phyloP scores from a whole-genome alignment of 805 yeast species.

The Candida pseudoglaebosa region DNA sequence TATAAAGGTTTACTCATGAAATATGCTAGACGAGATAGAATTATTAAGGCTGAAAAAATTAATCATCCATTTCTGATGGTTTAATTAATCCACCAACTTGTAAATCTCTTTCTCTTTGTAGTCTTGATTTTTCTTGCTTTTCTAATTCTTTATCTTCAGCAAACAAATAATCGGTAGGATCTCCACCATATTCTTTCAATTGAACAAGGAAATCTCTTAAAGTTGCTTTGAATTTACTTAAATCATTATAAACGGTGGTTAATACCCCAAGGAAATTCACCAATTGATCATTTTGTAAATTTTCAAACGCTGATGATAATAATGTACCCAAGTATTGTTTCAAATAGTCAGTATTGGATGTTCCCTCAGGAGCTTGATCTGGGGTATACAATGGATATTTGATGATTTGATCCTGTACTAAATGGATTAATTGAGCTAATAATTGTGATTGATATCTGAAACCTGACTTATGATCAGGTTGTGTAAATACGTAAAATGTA shows the following conservation, averaged over 20 bases:
- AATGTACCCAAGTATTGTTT: constrained; percentile 78
- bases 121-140: constrained; percentile 58
- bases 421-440: constrained; percentile 74
- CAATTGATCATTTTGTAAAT: constrained; percentile 79
- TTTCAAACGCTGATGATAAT: constrained; percentile 88
- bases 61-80: constrained; percentile 92
- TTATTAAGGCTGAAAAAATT: constrained; percentile 10
- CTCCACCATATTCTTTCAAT: constrained; percentile 93
- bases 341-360: constrained; percentile 73
- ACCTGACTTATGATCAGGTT: constrained; percentile 96
- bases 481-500: constrained; percentile 89
- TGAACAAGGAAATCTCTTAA: constrained; percentile 95
- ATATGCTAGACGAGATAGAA: constrained; percentile 1
- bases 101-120: constrained; percentile 76
- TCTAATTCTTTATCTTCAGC: constrained; percentile 90
- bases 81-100: constrained; percentile 90
- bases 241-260: constrained; percentile 68
- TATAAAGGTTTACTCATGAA: background rate
- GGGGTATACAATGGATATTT: constrained; percentile 72
- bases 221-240: constrained; percentile 71
- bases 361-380: constrained; percentile 83
- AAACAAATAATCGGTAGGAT: constrained; percentile 87
- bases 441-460: constrained; percentile 84
- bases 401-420: constrained; percentile 75
- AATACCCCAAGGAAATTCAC: constrained; percentile 76